Evolutionary conservation across 2,329 filamentous ascomycete species (phyloP), one percentile per base, ranked within the genome.

Genomic region (Ambrosiella cleistominuta): DNA sequence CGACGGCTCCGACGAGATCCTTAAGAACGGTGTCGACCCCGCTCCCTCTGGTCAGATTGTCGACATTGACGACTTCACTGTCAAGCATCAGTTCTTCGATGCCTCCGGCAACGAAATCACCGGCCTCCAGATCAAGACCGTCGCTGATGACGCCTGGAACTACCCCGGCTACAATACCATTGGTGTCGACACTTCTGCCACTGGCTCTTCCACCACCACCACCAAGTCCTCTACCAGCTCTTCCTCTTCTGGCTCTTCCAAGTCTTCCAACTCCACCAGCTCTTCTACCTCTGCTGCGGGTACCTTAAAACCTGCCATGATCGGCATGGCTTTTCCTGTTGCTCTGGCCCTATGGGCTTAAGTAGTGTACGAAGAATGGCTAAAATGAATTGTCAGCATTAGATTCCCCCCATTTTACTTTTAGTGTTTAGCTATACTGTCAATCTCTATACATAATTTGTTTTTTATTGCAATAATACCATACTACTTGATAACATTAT

Each of bases 21-120:
- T 96, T 67, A 75, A 86, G 63, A 80, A 85, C 54, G 90, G 91
- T 62, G 79, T 95, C 61, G 72, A 70, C 54, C 79, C 78, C 62
- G 78, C 81, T 58, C 81, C 82, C 44, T 70, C 68, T 12, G 85
- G 84, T 64, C 80, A 83, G 70, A 70, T 95, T 57, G 76, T 95
- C 62, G 69, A 79, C 62, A 77, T 95, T 64, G 73, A 76, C 54
- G 76, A 80, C 63, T 78, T 88, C 63, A 75, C 75, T 40, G 79
- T 88, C 59, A 68, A 65, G 56, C 65, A 74, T 62, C 64, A 65
- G 35, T 71, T 76, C 64, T 67, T 64, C 59, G 71, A 73, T 61
- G 65, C 67, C 4, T 65, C 71, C 39, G 74, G 74, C 61, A 70
- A 68, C 15, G 64, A 62, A 45, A 63, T 80, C 58, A 69, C 66